Evolutionary conservation across 768 basidiomycete species (phyloP), one percentile per base, ranked within the genome.

Genomic region (Astraeus odoratus): DNA sequence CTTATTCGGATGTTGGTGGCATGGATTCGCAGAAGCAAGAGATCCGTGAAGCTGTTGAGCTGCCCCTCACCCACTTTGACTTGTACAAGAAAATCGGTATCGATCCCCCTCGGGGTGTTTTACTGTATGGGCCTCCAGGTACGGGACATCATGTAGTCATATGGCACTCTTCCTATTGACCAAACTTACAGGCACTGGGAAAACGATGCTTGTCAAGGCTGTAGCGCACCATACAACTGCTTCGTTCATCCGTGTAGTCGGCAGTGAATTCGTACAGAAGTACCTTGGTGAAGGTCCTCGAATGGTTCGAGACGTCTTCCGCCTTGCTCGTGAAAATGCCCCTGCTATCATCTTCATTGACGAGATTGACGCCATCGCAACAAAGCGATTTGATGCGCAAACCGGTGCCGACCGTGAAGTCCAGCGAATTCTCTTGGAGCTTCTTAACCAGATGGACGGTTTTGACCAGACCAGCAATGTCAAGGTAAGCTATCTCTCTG

Each of bases 141-240:
- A 58, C 39, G 74, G 18, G 12, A 26, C 56, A 12, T n/a, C 22
- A 24, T 41, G 4, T 12, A 15, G 8, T 36, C 13, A 24, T 33
- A 4, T 12, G 30, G 22, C 33, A 30, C 9, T 4, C n/a, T 22
- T 38, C 9, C 6, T 43, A 10, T 49, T 52, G 31, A 58, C 45
- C 31, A 36, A 9, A 19, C 39, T 15, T 37, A n/a, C 43, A 93
- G 95, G 96, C 50, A 99, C 96, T 2, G 96, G 96, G 23, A 99
- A 99, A 72, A 99, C 96, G 2, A 97, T 99, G 94, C 73, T 99
- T 51, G 96, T 98, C 42, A 99, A 98, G 65, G 96, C 96, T n/a
- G 96, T 99, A 22, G 96, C 96, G 19, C 85, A 94, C 61, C 90
- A 97, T 62, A 98, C 96, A 29, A 94, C 92, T 2, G 96, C 96